These are phyloP conservation scores for Plantago elongata DNA, from an alignment of 257 asterid species.

Conservation along the genomic window DNA sequence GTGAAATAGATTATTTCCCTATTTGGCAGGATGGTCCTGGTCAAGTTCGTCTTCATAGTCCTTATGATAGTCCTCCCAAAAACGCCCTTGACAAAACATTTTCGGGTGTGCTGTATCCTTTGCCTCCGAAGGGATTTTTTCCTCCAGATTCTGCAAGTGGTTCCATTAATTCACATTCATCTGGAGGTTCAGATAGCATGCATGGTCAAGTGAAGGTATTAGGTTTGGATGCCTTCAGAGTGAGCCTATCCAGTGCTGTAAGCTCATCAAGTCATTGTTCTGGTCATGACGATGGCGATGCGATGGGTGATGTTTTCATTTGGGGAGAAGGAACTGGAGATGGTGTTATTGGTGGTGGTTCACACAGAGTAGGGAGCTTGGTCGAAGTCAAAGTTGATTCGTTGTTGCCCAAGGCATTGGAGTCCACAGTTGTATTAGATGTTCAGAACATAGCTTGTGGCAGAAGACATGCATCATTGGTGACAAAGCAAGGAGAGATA, in stretches of 20 bases:
- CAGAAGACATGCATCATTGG: slow-evolving; percentile 84
- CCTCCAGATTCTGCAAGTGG: slow-evolving; percentile 85
- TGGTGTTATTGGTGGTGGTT: slow-evolving; percentile 86
- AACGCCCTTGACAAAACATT: slow-evolving; percentile 70
- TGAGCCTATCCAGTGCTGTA: slow-evolving; percentile 98
- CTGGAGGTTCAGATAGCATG: slow-evolving; percentile 84
- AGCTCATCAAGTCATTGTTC: slow-evolving; percentile 99
- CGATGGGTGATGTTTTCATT: slow-evolving; percentile 92
- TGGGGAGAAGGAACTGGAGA: slow-evolving; percentile 99
- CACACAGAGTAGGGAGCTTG: slow-evolving; percentile 54
- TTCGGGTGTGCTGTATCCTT: slow-evolving; percentile 68
- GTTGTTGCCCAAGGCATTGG: slow-evolving; percentile 85
- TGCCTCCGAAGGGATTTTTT: slow-evolving; percentile 85
- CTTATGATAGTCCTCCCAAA: slow-evolving; percentile 94
- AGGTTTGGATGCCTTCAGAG: slow-evolving; percentile 87
- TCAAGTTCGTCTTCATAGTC: slow-evolving; percentile 81
- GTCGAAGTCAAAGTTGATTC: slow-evolving; percentile 67
- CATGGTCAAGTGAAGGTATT: slow-evolving; percentile 78
- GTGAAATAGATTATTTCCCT: slow-evolving; percentile 26
- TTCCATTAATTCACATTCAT: slow-evolving; percentile 75
- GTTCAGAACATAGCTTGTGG: slow-evolving; percentile 98
- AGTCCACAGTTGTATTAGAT: slow-evolving; percentile 93
- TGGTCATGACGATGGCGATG: slow-evolving; percentile 98
- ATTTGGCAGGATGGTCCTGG: slow-evolving; percentile 70
- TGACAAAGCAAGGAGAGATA: slow-evolving; percentile 93